Evolutionary conservation across 768 basidiomycete species (phyloP), one percentile per base, ranked within the genome.

Genomic region (Postia placenta): DNA sequence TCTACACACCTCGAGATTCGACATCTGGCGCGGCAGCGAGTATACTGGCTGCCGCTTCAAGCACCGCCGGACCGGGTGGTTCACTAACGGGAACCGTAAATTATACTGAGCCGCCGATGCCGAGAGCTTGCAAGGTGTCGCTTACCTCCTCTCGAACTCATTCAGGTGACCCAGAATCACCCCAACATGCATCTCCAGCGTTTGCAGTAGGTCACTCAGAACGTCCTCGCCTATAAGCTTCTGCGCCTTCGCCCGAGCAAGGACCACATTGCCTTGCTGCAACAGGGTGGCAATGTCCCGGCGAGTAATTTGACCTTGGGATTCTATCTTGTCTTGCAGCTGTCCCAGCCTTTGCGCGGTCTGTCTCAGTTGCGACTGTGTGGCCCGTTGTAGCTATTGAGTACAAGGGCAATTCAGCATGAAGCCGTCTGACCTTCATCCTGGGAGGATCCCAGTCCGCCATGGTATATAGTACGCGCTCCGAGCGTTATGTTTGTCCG

Each of bases 191-290:
- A 80, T 80, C 63, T 81, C 85, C 51, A 89, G 49, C 23, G 74
- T 70, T 62, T 82, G 83, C 51, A 87, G 57, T n/a, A 87, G 56
- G 57, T 85, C 81, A 7, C 74, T 76, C 52, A 74, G 69, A 7
- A 70, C 67, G 57, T 88, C 85, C 41, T 86, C 83, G 35, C 75
- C 69, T 22, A 85, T 74, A 42, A 85, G 62, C 57, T 75, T 80
- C 61, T 83, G 82, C 1, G 83, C 83, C 67, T 87, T 88, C n/a
- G 77, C 74, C 41, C 86, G 78, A 11, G 87, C 87, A 25, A 85
- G 64, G 14, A 69, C 70, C 45, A 84, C 66, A 47, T 84, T 78
- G 33, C 76, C 75, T 53, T 83, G 78, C 44, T 76, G 74, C 36
- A 90, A 69, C 15, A 83, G 65, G 11, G 76, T 81, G 4, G 84